These are phyloP conservation scores for Pichia cabralensis DNA, from an alignment of 805 yeast species.

Conservation along the genomic window DNA sequence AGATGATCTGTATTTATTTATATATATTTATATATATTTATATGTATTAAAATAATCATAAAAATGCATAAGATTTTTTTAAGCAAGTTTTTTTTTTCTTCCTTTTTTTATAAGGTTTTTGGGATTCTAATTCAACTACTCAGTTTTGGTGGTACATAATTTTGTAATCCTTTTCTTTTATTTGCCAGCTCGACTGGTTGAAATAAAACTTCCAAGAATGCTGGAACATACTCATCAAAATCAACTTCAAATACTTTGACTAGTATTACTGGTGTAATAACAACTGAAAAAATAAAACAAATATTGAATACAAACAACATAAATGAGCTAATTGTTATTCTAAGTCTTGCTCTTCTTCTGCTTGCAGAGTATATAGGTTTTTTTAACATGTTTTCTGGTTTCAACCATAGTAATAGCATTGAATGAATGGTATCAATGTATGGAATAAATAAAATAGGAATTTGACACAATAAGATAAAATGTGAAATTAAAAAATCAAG, in stretches of 20 bases:
- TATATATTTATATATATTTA: no score
- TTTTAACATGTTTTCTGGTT: conserved; percentile 34
- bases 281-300: conserved; percentile 22
- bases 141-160: conserved; percentile 19
- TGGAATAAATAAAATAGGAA: conserved; percentile 55
- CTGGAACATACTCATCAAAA: conserved; percentile 33
- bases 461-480: conserved; percentile 42
- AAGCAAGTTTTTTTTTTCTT: conserved; percentile 11
- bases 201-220: conserved; percentile 23
- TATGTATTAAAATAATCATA: no score
- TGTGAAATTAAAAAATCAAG: conserved; percentile 56
- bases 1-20: not conserved
- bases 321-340: conserved; percentile 24
- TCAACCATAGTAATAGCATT: conserved; percentile 56
- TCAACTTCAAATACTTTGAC: conserved; percentile 29
- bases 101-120: no score
- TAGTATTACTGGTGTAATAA: conserved; percentile 32
- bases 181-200: conserved; percentile 33
- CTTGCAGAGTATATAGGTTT: conserved; percentile 34
- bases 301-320: conserved; percentile 28
- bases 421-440: conserved; percentile 60
- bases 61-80: no score
- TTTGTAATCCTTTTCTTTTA: conserved; percentile 29
- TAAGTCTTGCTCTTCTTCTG: conserved; percentile 32
- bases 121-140: not conserved